Base-by-base conservation (phyloP, 163 green algal species). In the Smithsoniella earleae region DNA sequence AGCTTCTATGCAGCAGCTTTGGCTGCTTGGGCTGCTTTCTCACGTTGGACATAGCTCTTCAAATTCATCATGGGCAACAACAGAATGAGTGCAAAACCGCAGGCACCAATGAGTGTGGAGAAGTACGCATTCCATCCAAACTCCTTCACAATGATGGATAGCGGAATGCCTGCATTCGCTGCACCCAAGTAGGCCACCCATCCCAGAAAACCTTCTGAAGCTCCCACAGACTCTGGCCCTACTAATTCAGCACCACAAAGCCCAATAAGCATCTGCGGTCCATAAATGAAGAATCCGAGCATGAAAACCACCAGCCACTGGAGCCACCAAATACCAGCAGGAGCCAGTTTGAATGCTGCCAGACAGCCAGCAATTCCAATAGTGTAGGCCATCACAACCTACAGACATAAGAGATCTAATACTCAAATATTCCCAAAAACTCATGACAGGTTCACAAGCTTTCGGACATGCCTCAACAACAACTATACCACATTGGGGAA, bases 111-210 rank as follows among this genome's bases (percentile, higher is more conserved):
- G 31, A 98, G 85, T 0, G 92, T 87, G 37, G 74, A 80, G 81
- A 96, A 96, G 82, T 92, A 94, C 3, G 86, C 81, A 52, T 82
- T 82, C 92, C 92, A 98, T 64, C 91, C 92, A 75, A 92, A 96
- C 49, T 93, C 79, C 80, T 91, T 87, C 38, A 97, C 89, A 16
- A 97, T 88, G 73, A 92, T 84, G 43, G 89, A 91, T n/a, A 97
- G 87, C 0, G 92, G 92, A 73, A 95, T 87, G 63, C 92, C 92
- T 49, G 89, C 88, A 73, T 74, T 86, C 43, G 79, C 80, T 10
- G 85, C 86, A 54, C 92, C 91, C 58, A 97, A 83, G 86, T 97
- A 97, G 1, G 93, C 91, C 36, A 98, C 86, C 93, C 92, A 98
- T 65, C 92, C 92, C 63, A 98, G 82, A 87, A 98, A 97, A 52